Conservation (phyloP, 2,329 filamentous ascomycete genomes). For the Aspergillus texensis region DNA sequence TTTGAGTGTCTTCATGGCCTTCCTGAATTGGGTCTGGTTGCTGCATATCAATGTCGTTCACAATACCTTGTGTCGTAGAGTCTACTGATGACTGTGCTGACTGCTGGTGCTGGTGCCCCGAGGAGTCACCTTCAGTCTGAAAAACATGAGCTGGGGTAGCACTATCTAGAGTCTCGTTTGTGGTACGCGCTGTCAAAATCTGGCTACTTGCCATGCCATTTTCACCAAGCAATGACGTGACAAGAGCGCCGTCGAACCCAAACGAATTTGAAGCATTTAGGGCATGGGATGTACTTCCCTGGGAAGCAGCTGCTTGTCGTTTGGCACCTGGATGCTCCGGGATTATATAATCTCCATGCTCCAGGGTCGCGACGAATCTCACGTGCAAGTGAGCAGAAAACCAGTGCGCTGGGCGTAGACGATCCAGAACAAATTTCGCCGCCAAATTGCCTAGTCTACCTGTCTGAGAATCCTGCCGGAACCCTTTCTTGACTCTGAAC, state of each 20-base stretch:
- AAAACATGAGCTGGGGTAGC: neutral
- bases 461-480: constrained; percentile 72
- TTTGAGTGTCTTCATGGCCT: constrained; percentile 9
- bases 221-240: constrained; percentile 16
- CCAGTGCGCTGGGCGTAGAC: constrained; percentile 82
- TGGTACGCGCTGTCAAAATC: neutral
- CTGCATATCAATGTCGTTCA: neutral
- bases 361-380: constrained; percentile 72
- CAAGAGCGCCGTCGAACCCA: constrained; percentile 24
- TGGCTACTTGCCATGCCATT: constrained; percentile 3
- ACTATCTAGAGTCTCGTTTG: neutral
- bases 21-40: neutral
- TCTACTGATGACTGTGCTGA: neutral
- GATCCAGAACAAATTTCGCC: constrained; percentile 77
- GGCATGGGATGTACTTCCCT: neutral
- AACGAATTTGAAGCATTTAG: constrained; percentile 13
- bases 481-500: constrained; percentile 73
- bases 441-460: constrained; percentile 79
- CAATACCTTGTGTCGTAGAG: neutral
- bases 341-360: constrained; percentile 44
- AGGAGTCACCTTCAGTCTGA: neutral
- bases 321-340: constrained; percentile 6
- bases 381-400: constrained; percentile 92
- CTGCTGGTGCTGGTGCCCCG: neutral
- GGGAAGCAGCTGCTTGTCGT: constrained; percentile 2